A percentile compares a stretch with the other conserved stretches of the same genome.
Conservation (phyloP, 108 stramenopile genomes). For the Discostella pseudostelligera region DNA sequence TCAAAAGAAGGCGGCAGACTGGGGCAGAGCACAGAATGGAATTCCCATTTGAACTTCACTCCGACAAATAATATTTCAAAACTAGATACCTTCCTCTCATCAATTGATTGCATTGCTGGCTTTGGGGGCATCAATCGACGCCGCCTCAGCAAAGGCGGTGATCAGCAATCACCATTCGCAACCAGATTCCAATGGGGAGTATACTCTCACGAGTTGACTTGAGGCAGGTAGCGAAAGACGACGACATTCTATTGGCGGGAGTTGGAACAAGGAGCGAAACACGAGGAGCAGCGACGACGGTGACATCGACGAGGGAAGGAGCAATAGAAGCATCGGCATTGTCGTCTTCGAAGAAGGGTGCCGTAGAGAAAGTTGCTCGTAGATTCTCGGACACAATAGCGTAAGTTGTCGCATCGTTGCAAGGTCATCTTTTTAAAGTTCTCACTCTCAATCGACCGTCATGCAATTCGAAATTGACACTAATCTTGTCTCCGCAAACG, state of each 20-base stretch:
- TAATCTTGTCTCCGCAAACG: background rate
- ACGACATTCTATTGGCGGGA: conserved; percentile 1
- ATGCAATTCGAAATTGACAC: conserved; percentile 6
- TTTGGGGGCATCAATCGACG: no score
- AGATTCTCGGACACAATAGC: background rate
- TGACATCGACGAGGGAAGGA: background rate
- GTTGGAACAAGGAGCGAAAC: background rate
- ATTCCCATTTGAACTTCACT: no score
- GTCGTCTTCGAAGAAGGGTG: conserved; percentile 3
- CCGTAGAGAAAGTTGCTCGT: background rate
- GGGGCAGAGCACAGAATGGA: no score
- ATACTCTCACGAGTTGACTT: conserved; percentile 19
- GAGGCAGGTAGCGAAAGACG: conserved; percentile 8
- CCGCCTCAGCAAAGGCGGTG: no score
- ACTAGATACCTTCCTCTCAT: background rate
- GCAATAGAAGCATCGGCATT: background rate
- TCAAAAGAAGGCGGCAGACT: no score
- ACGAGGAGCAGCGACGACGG: background rate
- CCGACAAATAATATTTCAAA: background rate
- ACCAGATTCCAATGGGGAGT: conserved; percentile 4
- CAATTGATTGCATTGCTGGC: background rate
- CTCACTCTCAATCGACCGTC: no score
- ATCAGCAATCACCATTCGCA: no score
- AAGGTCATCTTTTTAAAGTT: conserved; percentile 8
- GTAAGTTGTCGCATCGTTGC: background rate